Evolutionary conservation across 306 rosid species (phyloP).

Genomic region (Pachyrhizus erosus): DNA sequence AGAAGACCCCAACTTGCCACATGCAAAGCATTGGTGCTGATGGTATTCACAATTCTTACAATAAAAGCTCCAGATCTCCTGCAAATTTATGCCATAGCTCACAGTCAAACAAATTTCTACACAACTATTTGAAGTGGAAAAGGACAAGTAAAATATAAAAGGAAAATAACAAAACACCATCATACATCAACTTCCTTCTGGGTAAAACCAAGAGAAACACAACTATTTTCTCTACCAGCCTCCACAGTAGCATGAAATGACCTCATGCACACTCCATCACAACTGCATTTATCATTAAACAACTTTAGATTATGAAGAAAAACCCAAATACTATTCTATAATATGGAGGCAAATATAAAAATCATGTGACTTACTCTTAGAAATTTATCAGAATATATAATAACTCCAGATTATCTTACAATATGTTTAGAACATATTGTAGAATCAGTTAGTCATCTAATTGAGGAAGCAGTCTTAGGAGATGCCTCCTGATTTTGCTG

Average conservation of each 20-base stretch:
- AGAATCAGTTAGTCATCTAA: neutral
- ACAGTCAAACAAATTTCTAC: conserved; percentile 35
- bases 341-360: neutral
- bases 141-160: conserved; percentile 21
- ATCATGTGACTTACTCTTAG: neutral
- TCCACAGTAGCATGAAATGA: conserved; percentile 79
- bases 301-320: neutral
- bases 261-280: conserved; percentile 93
- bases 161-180: neutral
- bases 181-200: conserved; percentile 76
- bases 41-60: conserved; percentile 77
- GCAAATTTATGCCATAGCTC: conserved; percentile 39
- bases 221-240: conserved; percentile 59
- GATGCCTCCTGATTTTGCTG: neutral
- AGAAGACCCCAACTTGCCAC: conserved; percentile 88
- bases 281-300: conserved; percentile 56
- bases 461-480: neutral
- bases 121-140: conserved; percentile 22
- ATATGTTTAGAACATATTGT: neutral
- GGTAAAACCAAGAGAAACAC: conserved; percentile 76
- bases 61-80: conserved; percentile 64
- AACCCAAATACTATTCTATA: neutral
- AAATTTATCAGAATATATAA: neutral
- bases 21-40: conserved; percentile 89
- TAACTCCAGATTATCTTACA: neutral